These are phyloP conservation scores for Apiospora koreana DNA, from an alignment of 2,329 filamentous ascomycete species.

Conservation along the genomic window DNA sequence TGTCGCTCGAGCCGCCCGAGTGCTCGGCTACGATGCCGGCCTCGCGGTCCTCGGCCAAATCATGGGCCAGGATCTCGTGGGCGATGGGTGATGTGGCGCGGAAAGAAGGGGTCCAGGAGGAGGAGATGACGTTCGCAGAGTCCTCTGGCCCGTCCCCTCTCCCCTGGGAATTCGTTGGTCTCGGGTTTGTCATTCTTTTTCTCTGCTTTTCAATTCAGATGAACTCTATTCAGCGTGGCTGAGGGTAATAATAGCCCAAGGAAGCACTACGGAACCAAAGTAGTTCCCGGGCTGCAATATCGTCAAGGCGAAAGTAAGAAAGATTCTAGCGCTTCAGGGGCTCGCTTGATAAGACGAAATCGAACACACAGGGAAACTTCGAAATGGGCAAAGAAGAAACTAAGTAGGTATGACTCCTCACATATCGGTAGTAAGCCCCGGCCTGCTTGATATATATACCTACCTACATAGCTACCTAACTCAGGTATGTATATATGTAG, in stretches of 20 bases:
- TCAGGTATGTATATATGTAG: neutral
- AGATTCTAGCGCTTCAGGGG: neutral
- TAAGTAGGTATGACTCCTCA: neutral
- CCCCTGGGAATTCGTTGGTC: conserved; percentile 22
- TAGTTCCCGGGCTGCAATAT: neutral
- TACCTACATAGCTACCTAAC: neutral
- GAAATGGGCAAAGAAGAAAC: neutral
- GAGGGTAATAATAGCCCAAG: neutral
- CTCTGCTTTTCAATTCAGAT: neutral
- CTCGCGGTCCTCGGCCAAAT: conserved; percentile 53
- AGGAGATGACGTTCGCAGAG: conserved; percentile 19
- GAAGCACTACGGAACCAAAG: neutral
- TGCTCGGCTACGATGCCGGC: neutral
- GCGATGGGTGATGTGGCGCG: conserved; percentile 65
- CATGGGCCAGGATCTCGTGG: conserved; percentile 64
- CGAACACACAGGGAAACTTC: neutral
- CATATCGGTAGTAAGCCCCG: neutral
- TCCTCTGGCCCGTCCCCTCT: conserved; percentile 21
- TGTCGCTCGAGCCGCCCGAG: conserved; percentile 28
- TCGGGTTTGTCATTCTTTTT: conserved; percentile 25
- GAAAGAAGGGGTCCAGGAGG: conserved; percentile 50
- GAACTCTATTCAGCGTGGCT: neutral
- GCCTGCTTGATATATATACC: neutral
- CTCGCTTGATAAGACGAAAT: neutral
- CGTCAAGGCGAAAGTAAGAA: neutral